Evolutionary conservation across 2,329 filamentous ascomycete species (phyloP).

Genomic region (Colletotrichum acutatum): DNA sequence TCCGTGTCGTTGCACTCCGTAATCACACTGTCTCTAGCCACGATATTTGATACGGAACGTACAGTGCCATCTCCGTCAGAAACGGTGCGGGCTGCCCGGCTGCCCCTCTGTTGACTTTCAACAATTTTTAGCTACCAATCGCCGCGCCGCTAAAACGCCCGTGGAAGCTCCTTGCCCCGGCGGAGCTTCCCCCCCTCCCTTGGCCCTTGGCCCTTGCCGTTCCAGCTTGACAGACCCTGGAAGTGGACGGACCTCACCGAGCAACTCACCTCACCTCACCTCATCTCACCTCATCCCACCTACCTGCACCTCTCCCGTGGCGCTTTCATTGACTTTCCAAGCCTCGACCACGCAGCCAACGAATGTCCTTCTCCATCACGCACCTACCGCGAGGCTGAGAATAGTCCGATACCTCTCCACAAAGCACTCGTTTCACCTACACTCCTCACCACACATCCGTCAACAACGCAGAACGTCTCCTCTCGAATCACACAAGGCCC

Average conservation of each 20-base stretch:
- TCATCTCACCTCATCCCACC: background rate
- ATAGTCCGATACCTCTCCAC: background rate
- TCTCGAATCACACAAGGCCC: background rate
- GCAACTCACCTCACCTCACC: background rate
- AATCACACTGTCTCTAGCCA: conserved; percentile 1
- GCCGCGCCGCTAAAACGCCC: conserved; percentile 29
- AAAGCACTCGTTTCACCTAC: background rate
- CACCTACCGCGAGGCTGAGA: conserved; percentile 22
- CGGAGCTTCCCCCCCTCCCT: conserved; percentile 21
- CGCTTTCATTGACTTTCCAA: conserved; percentile 25
- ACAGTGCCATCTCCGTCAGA: background rate
- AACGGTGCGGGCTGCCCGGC: conserved; percentile 18
- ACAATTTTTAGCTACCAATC: conserved; percentile 37
- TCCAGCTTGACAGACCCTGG: background rate
- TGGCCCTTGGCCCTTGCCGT: background rate
- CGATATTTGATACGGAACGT: fast-evolving
- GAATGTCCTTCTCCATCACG: background rate
- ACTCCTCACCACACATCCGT: background rate
- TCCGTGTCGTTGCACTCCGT: background rate
- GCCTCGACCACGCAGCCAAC: conserved; percentile 21
- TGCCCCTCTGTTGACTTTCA: conserved; percentile 39
- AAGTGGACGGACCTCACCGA: background rate
- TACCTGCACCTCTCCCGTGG: background rate
- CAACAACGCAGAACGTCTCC: background rate
- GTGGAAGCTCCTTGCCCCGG: conserved; percentile 24